phyloP scores from a whole-genome alignment of 495 filamentous ascomycete species.

The Penicillium goetzii region DNA sequence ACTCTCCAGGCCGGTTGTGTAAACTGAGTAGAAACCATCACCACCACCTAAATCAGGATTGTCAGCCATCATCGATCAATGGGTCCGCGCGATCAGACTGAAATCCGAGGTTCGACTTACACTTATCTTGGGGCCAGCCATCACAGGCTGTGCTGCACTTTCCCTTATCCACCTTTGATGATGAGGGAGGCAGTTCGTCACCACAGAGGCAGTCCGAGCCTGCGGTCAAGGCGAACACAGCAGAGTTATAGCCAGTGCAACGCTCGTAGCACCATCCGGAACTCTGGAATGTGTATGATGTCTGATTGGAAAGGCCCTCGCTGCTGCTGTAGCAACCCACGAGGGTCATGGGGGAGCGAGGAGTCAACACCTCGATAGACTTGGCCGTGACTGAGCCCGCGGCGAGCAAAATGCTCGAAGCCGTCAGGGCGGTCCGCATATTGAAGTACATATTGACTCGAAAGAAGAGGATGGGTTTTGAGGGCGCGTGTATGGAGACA shows the following conservation, averaged over 20 bases:
- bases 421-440: conserved; percentile 33
- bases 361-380: conserved; percentile 25
- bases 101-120: conserved; percentile 40
- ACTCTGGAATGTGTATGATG: conserved; percentile 49
- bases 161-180: conserved; percentile 40
- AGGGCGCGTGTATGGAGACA: conserved; percentile 17
- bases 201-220: conserved; percentile 55
- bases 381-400: conserved; percentile 26
- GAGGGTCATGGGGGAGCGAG: conserved; percentile 20
- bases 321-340: conserved; percentile 43
- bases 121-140: conserved; percentile 49
- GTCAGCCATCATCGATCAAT: conserved; percentile 1
- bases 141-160: conserved; percentile 46
- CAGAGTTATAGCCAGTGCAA: conserved; percentile 37
- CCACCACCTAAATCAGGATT: conserved; percentile 46
- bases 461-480: neutral
- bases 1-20: conserved; percentile 44
- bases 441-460: conserved; percentile 40
- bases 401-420: conserved; percentile 35
- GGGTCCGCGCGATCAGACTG: neutral
- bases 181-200: conserved; percentile 43
- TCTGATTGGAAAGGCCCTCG: conserved; percentile 31
- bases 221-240: conserved; percentile 48
- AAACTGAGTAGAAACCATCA: conserved; percentile 44
- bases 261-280: conserved; percentile 50